Percentiles rank a stretch among this genome's conserved stretches.
Evolutionary conservation across 2,329 filamentous ascomycete genomes (phyloP).

Genomic region (Nemania sp.): DNA sequence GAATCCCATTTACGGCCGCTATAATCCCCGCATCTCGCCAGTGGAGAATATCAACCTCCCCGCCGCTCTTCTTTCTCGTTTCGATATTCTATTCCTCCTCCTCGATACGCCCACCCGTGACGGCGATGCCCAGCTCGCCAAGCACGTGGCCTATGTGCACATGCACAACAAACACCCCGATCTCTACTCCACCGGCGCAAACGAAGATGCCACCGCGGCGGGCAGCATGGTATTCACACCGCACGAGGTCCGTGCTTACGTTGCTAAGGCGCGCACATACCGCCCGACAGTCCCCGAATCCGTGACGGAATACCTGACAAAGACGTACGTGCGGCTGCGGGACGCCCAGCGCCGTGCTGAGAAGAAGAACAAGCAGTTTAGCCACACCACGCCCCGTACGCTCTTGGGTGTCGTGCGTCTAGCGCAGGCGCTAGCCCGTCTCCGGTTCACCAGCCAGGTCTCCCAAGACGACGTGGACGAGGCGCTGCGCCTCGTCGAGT

Average conservation of each 20-base stretch:
- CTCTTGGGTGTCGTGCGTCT: constrained; percentile 91
- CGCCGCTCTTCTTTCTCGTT: constrained; percentile 94
- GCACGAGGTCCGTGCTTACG: constrained; percentile 92
- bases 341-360: constrained; percentile 92
- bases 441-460: constrained; percentile 85
- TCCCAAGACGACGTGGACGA: constrained; percentile 95
- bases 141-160: constrained; percentile 94
- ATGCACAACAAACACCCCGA: constrained; percentile 96
- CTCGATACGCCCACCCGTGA: constrained; percentile 92
- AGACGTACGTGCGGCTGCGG: constrained; percentile 93
- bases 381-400: constrained; percentile 91
- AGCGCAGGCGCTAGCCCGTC: constrained; percentile 87
- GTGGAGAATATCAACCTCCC: constrained; percentile 99
- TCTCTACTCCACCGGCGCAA: constrained; percentile 53
- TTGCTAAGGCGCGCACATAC: constrained; percentile 88
- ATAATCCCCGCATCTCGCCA: constrained; percentile 95
- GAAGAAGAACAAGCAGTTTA: constrained; percentile 87
- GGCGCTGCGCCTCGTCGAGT: constrained; percentile 85
- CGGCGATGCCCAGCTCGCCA: constrained; percentile 87
- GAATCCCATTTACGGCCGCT: constrained; percentile 95
- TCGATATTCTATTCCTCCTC: constrained; percentile 95
- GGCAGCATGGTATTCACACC: constrained; percentile 78
- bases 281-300: constrained; percentile 82
- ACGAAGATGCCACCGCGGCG: constrained; percentile 37
- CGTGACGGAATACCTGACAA: constrained; percentile 95